Evolutionary conservation across 2,329 filamentous ascomycete species (phyloP).

Genomic region (Epicoccum sorghinum): DNA sequence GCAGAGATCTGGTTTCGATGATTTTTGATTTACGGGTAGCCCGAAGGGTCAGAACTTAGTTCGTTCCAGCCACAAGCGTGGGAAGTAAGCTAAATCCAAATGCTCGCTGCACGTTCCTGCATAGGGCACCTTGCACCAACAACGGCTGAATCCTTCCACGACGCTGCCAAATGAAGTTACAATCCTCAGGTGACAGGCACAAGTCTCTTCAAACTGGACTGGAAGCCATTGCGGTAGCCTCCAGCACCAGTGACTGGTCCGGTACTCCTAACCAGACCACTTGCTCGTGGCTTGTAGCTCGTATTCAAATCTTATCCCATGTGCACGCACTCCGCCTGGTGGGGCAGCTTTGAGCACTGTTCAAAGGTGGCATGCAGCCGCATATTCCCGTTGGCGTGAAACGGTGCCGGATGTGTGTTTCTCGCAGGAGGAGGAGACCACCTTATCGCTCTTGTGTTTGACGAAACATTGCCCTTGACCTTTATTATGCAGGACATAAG

Average conservation of each 20-base stretch:
- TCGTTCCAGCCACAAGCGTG: background rate
- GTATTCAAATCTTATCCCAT: slow-evolving; percentile 8
- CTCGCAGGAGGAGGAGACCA: background rate
- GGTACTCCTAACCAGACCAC: background rate
- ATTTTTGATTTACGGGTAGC: background rate
- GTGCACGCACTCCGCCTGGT: slow-evolving; percentile 2
- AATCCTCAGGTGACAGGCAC: slow-evolving; percentile 1
- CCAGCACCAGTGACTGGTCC: slow-evolving; percentile 2
- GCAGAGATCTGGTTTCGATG: slow-evolving; percentile 1
- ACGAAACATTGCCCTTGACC: background rate
- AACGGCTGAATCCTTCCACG: slow-evolving; percentile 7
- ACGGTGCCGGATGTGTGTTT: slow-evolving; percentile 7
- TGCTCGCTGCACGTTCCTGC: slow-evolving; percentile 10
- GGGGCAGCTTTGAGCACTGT: slow-evolving; percentile 1
- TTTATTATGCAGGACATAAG: slow-evolving; percentile 1
- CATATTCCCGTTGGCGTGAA: background rate
- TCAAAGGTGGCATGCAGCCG: background rate
- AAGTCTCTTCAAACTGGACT: background rate
- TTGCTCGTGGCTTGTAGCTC: background rate
- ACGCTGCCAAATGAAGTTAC: background rate
- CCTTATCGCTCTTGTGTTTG: background rate
- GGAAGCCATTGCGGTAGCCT: background rate
- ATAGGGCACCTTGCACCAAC: slow-evolving; percentile 2
- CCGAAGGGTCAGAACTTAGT: background rate
- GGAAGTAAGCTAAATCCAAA: too few relatives aligned